phyloP scores from a whole-genome alignment of 768 basidiomycete species.

The Lentinula lateritia region DNA sequence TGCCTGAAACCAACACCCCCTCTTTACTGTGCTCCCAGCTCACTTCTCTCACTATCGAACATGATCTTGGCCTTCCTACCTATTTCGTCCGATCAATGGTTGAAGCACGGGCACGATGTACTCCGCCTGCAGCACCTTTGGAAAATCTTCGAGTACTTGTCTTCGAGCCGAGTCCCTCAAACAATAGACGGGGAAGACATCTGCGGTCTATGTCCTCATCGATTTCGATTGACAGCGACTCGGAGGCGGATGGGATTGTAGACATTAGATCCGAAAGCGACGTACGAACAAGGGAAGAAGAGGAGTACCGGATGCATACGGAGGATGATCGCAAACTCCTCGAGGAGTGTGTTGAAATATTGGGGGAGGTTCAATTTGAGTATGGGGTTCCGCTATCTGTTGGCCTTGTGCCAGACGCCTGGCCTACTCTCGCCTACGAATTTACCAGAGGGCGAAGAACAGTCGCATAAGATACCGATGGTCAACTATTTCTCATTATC shows the following conservation, averaged over 20 bases:
- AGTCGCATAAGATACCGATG: background rate
- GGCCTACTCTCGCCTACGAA: background rate
- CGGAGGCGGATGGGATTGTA: background rate
- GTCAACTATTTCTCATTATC: too few relatives aligned
- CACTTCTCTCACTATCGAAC: background rate
- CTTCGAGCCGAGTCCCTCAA: background rate
- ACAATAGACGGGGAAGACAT: background rate
- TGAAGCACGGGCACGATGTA: background rate
- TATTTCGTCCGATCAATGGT: background rate
- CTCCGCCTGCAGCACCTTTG: background rate
- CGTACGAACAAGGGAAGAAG: background rate
- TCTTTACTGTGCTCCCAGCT: background rate
- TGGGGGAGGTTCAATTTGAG: background rate
- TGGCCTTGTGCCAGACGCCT: slow-evolving; percentile 2
- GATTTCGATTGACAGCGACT: background rate
- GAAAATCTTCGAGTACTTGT: background rate
- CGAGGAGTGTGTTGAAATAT: background rate
- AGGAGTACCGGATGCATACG: background rate
- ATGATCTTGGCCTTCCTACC: slow-evolving; percentile 3
- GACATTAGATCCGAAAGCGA: background rate
- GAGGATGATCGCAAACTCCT: slow-evolving; percentile 3
- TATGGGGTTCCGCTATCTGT: slow-evolving; percentile 4
- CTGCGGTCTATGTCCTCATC: background rate
- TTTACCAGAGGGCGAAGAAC: background rate
- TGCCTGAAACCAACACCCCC: background rate